phyloP scores from a whole-genome alignment of 1,284 basidiomycete species.

The Rhodofomes roseus region DNA sequence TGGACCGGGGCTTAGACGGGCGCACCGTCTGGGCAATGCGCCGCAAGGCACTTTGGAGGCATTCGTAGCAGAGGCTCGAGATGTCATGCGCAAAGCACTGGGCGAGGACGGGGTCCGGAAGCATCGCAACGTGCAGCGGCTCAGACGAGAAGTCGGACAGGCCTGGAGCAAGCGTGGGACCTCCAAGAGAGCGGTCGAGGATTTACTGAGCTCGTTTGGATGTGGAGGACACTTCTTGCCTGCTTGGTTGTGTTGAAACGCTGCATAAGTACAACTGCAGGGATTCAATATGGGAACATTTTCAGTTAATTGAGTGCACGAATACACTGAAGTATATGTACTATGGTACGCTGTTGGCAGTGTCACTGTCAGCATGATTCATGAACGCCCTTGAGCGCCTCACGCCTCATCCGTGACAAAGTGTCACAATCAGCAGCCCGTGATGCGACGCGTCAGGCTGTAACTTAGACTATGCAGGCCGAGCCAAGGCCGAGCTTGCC shows the following conservation, averaged over 20 bases:
- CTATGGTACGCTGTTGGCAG: no score
- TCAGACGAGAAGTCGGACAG: background rate
- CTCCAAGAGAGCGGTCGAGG: background rate
- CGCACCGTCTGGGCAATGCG: constrained; percentile 13
- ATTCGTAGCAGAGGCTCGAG: constrained; percentile 12
- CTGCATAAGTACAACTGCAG: background rate
- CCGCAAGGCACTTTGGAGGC: constrained; percentile 14
- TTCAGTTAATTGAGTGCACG: no score
- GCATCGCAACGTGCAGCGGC: constrained; percentile 10
- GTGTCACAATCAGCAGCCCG: background rate
- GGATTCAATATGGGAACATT: no score
- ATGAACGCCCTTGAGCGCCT: no score
- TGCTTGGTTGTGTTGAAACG: background rate
- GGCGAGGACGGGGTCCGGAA: constrained; percentile 18
- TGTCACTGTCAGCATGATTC: no score
- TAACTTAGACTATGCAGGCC: no score
- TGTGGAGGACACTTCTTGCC: background rate
- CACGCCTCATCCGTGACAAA: background rate
- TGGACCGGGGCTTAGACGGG: constrained; percentile 15
- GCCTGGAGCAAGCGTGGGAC: background rate
- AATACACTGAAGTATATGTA: background rate
- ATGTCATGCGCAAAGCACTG: constrained; percentile 15
- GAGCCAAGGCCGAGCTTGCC: no score
- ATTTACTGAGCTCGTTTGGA: background rate
- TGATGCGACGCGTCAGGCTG: background rate